Evolutionary conservation across 164 flowering plant species (phyloP).

Genomic region (Paratinospora sagittata): DNA sequence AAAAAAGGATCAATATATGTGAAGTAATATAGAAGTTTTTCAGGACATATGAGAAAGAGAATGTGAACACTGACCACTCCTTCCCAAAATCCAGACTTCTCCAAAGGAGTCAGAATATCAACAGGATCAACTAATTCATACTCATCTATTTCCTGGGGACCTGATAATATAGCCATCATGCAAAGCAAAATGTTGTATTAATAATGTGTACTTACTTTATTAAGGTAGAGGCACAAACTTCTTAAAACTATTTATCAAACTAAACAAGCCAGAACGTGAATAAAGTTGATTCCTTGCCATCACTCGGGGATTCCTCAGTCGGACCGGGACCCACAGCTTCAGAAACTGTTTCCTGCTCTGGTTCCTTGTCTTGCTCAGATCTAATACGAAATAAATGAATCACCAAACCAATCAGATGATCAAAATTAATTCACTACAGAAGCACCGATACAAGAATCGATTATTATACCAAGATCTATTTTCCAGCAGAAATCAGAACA

Average conservation of each 20-base stretch:
- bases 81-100: conserved; percentile 97
- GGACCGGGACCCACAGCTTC: conserved; percentile 62
- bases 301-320: conserved; percentile 59
- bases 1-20: neutral
- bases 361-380: conserved; percentile 99
- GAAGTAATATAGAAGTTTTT: neutral
- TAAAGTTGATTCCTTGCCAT: conserved; percentile 38
- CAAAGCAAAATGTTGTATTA: neutral
- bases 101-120: conserved; percentile 88
- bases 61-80: conserved; percentile 76
- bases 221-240: neutral
- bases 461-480: neutral
- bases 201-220: neutral
- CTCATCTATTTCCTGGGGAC: conserved; percentile 88
- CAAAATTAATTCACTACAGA: neutral
- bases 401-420: neutral
- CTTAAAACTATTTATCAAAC: conserved; percentile 1
- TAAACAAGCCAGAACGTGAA: neutral
- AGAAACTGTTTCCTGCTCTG: conserved; percentile 65
- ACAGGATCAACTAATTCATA: conserved; percentile 99
- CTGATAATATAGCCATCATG: conserved; percentile 34
- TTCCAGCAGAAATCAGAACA: neutral
- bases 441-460: neutral
- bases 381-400: conserved; percentile 28
- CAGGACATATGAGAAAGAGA: conserved; percentile 3